phyloP scores from a whole-genome alignment of 2,329 filamentous ascomycete species.

The Pseudogymnoascus sp. region DNA sequence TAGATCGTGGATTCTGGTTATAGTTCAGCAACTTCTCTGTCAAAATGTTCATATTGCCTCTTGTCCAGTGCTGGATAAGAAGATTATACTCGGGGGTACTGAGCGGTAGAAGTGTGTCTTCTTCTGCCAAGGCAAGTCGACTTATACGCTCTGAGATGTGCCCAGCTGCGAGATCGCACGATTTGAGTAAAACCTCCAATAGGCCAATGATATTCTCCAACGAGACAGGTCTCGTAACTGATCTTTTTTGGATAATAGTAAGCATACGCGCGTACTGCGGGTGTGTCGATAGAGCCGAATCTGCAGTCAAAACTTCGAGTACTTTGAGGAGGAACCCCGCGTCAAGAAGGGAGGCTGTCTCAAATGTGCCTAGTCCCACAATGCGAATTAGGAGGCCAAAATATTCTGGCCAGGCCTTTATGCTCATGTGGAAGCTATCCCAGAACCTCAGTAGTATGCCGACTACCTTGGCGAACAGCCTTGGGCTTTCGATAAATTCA shows the following conservation, averaged over 20 bases:
- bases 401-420: slow-evolving; percentile 68
- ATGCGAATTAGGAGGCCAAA: slow-evolving; percentile 66
- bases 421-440: slow-evolving; percentile 52
- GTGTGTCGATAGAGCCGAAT: slow-evolving; percentile 21
- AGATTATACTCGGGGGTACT: slow-evolving; percentile 40
- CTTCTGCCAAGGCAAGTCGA: slow-evolving; percentile 32
- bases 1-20: slow-evolving; percentile 47
- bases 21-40: slow-evolving; percentile 59
- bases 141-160: slow-evolving; percentile 35
- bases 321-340: slow-evolving; percentile 50
- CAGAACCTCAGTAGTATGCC: slow-evolving; percentile 50
- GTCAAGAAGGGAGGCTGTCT: slow-evolving; percentile 53
- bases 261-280: slow-evolving; percentile 49
- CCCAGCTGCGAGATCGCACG: slow-evolving; percentile 21
- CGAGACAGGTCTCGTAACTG: slow-evolving; percentile 43
- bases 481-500: slow-evolving; percentile 28
- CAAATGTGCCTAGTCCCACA: slow-evolving; percentile 51
- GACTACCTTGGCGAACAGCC: slow-evolving; percentile 28
- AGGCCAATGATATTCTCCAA: slow-evolving; percentile 48
- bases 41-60: slow-evolving; percentile 42
- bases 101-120: slow-evolving; percentile 35
- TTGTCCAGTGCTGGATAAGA: slow-evolving; percentile 38
- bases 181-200: slow-evolving; percentile 31
- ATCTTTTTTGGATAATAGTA: slow-evolving; percentile 43
- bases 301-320: slow-evolving; percentile 28